Evolutionary conservation across 139 green algal genomes (phyloP), one percentile per base, ranked within the genome.

Genomic region (Chlorella vulgaris): DNA sequence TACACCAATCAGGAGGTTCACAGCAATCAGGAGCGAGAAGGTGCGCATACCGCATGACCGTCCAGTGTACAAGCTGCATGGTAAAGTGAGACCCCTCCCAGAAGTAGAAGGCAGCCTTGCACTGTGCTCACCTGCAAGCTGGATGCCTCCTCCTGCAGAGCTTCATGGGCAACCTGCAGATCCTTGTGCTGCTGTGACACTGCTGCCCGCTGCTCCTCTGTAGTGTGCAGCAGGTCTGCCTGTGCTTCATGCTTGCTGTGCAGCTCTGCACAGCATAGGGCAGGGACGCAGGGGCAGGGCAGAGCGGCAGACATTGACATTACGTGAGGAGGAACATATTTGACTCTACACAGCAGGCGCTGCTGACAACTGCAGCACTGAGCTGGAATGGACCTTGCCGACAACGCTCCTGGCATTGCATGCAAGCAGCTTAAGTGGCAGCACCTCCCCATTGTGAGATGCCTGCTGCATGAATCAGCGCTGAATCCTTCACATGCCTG

Each of bases 241-340:
- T 63, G 42, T 4, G 42, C 62, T 29, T 74, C 76, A 22, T 50
- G 63, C 31, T 42, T 29, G 42, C 76, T 61, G 19, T 81, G 42
- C 61, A 74, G 61, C 21, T 81, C 76, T 47, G 69, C 69, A 47
- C 8, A 7, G 19, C 24, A 28, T 19, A 19, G 10, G 39, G 28
- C 40, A 6, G 13, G 15, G 47, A 15, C 47, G 10, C 15, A 15
- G 15, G 15, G 47, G 10, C 47, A 58, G 47, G 13, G 47, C 10
- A 10, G 15, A 24, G 47, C 13, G 10, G 47, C 47, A 58, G 47
- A 15, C 13, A 58, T 10, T 24, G 13, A 58, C 47, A 24, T 58
- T 58, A 24, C 13, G 47, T 58, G 47, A 24, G 47, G 10, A 58
- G 47, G 47, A 24, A 58, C 13, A 58, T 24, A 58, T 15, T 24